These are phyloP conservation scores for Suhomyces vadensis DNA, from an alignment of 805 yeast genomes.

Conservation along the genomic window DNA sequence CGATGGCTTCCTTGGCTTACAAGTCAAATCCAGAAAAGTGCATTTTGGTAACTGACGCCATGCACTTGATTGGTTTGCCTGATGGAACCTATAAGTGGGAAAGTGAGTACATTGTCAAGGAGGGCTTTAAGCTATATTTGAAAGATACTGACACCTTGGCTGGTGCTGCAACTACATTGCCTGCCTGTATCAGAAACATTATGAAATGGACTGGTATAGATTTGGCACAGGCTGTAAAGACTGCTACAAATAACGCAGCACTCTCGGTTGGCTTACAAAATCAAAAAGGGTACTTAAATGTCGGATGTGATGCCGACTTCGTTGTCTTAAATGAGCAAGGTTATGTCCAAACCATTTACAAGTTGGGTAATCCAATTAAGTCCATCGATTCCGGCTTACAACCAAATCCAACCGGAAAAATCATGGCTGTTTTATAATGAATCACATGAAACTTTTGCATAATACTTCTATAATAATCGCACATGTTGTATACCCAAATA, in stretches of 20 bases:
- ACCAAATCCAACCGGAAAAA: slow-evolving; percentile 3
- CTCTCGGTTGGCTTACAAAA: slow-evolving; percentile 43
- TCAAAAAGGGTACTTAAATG: slow-evolving; percentile 50
- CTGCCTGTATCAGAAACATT: slow-evolving; percentile 51
- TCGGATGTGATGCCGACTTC: slow-evolving; percentile 59
- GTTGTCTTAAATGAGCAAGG: slow-evolving; percentile 47
- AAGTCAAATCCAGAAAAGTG: slow-evolving; percentile 53
- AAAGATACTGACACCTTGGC: slow-evolving; percentile 60
- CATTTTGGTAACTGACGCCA: slow-evolving; percentile 59
- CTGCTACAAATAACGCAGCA: slow-evolving; percentile 58
- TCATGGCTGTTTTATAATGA: slow-evolving; percentile 3
- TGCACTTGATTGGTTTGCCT: slow-evolving; percentile 55
- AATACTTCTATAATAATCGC: too few species aligned
- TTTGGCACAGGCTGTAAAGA: slow-evolving; percentile 54
- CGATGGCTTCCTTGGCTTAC: slow-evolving; percentile 52
- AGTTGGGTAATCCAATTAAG: slow-evolving; percentile 42
- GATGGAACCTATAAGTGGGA: slow-evolving; percentile 60
- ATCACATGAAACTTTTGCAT: neutral
- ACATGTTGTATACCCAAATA: neutral
- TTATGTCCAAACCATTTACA: slow-evolving; percentile 49
- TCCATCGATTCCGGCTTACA: slow-evolving; percentile 10
- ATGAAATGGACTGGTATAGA: slow-evolving; percentile 50
- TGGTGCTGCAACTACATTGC: slow-evolving; percentile 59
- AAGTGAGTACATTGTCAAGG: slow-evolving; percentile 47
- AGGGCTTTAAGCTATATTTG: slow-evolving; percentile 47